phyloP scores from a whole-genome alignment of 306 rosid genomes.

The Glycine tomentella region DNA sequence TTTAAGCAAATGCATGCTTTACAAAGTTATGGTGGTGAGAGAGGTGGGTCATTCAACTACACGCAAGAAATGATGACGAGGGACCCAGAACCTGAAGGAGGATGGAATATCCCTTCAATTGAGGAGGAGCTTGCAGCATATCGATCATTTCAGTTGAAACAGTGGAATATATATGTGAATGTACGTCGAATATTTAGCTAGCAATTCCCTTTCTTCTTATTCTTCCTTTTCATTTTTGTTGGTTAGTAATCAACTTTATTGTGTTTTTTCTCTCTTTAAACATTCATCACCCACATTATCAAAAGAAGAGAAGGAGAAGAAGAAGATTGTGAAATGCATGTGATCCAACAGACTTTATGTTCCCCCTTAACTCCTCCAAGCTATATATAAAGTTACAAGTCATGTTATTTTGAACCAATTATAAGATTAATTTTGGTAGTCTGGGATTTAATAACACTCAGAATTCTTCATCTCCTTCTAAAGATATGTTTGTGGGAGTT shows the following conservation, averaged over 20 bases:
- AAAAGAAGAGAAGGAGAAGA: constrained; percentile 66
- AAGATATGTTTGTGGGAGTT: too few species aligned
- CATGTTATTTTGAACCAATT: too few species aligned
- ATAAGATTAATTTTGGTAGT: too few species aligned
- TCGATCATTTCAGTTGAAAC: constrained; percentile 29
- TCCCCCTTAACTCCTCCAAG: constrained; percentile 50
- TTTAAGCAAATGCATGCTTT: constrained; percentile 62
- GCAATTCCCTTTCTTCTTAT: constrained; percentile 28
- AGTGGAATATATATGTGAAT: neutral
- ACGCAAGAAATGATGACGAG: constrained; percentile 75
- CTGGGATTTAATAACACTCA: too few species aligned
- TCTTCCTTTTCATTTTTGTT: constrained; percentile 27
- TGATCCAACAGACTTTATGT: constrained; percentile 89
- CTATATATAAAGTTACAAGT: constrained; percentile 5
- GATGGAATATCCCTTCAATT: constrained; percentile 69
- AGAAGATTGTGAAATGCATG: constrained; percentile 73
- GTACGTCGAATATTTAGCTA: neutral
- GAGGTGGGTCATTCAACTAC: constrained; percentile 62
- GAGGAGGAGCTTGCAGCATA: constrained; percentile 55
- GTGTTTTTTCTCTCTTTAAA: constrained; percentile 51
- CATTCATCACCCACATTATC: constrained; percentile 63
- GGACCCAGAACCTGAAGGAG: constrained; percentile 57
- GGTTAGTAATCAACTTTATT: constrained; percentile 33
- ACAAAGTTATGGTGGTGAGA: constrained; percentile 60
- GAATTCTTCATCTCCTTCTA: too few species aligned